phyloP scores from a whole-genome alignment of 148 eudicot genomes.

The Diospyros kaki region DNA sequence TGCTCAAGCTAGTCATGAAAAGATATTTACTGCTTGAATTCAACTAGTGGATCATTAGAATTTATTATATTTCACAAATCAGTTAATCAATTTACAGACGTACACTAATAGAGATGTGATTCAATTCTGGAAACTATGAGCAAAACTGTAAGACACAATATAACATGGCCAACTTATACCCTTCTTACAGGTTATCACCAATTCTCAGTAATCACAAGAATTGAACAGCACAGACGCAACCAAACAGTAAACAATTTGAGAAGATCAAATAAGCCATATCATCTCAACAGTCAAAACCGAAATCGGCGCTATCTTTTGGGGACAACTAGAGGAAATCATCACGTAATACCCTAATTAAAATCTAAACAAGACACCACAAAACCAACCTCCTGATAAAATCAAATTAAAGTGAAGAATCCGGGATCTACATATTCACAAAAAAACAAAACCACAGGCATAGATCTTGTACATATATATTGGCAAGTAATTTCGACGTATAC shows the following conservation, averaged over 20 bases:
- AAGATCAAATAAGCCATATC: neutral
- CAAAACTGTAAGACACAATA: too few species aligned
- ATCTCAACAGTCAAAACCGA: neutral
- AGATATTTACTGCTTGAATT: too few species aligned
- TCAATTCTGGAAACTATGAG: too few species aligned
- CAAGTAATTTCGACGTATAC: neutral
- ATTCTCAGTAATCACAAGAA: neutral
- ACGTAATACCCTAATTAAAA: neutral
- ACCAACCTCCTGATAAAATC: neutral
- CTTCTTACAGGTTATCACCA: neutral
- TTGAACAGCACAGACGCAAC: neutral
- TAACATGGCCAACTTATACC: neutral
- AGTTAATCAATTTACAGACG: too few species aligned
- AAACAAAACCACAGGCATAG: neutral
- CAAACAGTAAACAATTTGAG: neutral
- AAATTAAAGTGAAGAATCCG: neutral
- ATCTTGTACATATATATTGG: neutral
- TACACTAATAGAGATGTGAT: too few species aligned
- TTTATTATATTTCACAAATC: too few species aligned
- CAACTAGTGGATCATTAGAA: too few species aligned
- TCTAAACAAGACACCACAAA: neutral
- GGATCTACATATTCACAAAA: neutral
- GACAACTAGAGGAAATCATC: neutral
- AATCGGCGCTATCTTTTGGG: neutral
- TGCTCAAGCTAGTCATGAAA: too few species aligned